Evolutionary conservation across 208 protist species (phyloP).

Genomic region (Acanthamoeba divionensis): DNA sequence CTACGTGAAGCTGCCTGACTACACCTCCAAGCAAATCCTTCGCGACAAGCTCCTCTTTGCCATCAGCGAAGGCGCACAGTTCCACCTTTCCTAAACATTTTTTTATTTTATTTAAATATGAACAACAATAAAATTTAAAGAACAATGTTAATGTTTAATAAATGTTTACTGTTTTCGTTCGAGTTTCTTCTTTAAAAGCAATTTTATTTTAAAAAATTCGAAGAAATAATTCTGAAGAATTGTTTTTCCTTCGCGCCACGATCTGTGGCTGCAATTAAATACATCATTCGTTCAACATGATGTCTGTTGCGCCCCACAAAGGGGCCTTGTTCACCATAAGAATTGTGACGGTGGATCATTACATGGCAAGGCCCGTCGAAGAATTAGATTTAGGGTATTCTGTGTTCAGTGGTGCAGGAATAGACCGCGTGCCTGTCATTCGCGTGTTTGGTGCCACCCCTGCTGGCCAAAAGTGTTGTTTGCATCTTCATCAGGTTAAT

Average conservation of each 20-base stretch:
- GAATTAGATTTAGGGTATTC: constrained; percentile 41
- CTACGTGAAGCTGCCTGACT: constrained; percentile 81
- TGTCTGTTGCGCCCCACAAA: too few species aligned
- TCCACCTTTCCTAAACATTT: constrained; percentile 56
- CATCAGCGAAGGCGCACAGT: constrained; percentile 72
- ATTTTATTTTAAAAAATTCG: too few species aligned
- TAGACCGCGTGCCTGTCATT: constrained; percentile 28
- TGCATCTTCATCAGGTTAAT: constrained; percentile 74
- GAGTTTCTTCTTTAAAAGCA: too few species aligned
- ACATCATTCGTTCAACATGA: too few species aligned
- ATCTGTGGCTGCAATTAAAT: too few species aligned
- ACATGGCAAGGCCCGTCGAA: constrained; percentile 34
- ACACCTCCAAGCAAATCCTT: constrained; percentile 72
- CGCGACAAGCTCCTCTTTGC: constrained; percentile 70
- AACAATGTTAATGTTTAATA: too few species aligned
- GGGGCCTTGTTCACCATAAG: too few species aligned
- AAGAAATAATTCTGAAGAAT: too few species aligned
- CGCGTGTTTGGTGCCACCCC: constrained; percentile 60
- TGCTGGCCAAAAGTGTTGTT: constrained; percentile 73
- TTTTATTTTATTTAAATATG: too few species aligned
- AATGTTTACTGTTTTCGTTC: too few species aligned
- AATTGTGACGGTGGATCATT: constrained; percentile 50
- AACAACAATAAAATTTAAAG: too few species aligned
- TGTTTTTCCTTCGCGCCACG: too few species aligned
- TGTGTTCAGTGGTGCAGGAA: neutral